phyloP scores from a whole-genome alignment of 306 rosid species.

The Vigna reflexopilosa region DNA sequence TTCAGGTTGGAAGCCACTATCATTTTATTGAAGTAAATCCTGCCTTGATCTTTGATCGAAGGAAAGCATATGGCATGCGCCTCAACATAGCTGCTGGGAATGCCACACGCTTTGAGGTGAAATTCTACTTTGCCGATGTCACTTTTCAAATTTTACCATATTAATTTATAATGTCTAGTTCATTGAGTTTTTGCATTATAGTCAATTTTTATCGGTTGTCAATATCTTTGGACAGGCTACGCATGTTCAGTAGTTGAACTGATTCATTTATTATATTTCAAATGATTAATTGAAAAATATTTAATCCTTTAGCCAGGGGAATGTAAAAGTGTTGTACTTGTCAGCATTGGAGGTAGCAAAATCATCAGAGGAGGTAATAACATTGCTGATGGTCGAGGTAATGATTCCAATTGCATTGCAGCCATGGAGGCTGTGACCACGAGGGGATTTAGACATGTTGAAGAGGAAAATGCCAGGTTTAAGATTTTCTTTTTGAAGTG shows the following conservation, averaged over 20 bases:
- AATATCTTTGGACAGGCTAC: conserved; percentile 18
- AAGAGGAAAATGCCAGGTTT: conserved; percentile 75
- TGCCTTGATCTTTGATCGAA: conserved; percentile 76
- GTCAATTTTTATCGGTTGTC: conserved; percentile 13
- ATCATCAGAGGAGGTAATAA: conserved; percentile 85
- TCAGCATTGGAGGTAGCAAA: conserved; percentile 80
- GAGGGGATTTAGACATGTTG: conserved; percentile 57
- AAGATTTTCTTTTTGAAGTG: conserved; percentile 34
- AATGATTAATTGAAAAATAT: conserved; percentile 41
- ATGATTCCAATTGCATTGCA: conserved; percentile 52
- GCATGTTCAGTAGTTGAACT: conserved; percentile 21
- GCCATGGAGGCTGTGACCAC: conserved; percentile 59
- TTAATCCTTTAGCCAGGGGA: conserved; percentile 82
- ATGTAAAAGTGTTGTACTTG: conserved; percentile 70
- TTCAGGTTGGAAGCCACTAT: conserved; percentile 98
- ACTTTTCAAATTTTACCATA: conserved; percentile 16
- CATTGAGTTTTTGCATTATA: not conserved
- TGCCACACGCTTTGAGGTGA: conserved; percentile 90
- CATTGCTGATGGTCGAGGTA: conserved; percentile 74
- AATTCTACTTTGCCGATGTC: conserved; percentile 33
- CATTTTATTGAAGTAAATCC: conserved; percentile 93
- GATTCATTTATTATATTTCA: conserved; percentile 16
- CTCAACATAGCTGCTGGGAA: conserved; percentile 92
- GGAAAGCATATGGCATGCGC: conserved; percentile 83
- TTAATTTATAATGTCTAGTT: conserved; percentile 12